A percentile compares a stretch with the other conserved stretches of the same genome.
Evolutionary conservation across 2,329 filamentous ascomycete species (phyloP).

Genomic region (Fusarium citri): DNA sequence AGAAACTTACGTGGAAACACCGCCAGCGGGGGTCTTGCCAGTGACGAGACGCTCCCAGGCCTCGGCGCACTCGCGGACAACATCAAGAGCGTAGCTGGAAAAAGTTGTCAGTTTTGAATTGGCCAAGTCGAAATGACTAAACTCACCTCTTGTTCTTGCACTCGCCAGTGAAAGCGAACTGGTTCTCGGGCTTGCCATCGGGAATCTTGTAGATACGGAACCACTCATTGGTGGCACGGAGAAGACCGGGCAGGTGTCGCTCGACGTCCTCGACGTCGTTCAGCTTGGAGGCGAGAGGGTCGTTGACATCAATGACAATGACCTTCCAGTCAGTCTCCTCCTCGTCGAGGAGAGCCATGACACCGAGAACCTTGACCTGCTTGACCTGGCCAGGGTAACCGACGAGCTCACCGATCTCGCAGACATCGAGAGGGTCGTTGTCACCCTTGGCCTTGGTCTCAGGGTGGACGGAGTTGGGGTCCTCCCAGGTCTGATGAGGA

Average conservation of each 20-base stretch:
- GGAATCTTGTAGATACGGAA: slow-evolving; percentile 99
- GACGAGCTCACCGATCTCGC: slow-evolving; percentile 98
- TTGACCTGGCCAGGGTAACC: slow-evolving; percentile 97
- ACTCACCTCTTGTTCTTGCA: slow-evolving; percentile 98
- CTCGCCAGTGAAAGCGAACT: slow-evolving; percentile 99
- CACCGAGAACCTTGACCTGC: slow-evolving; percentile 99
- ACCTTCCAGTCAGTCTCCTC: slow-evolving; percentile 99
- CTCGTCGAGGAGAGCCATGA: slow-evolving; percentile 99
- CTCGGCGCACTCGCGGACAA: slow-evolving; percentile 94
- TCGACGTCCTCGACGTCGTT: slow-evolving; percentile 99
- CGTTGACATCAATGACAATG: slow-evolving; percentile 98
- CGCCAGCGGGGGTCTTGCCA: slow-evolving; percentile 83
- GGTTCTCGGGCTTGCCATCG: slow-evolving; percentile 99
- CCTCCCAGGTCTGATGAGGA: slow-evolving; percentile 88
- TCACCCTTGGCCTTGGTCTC: slow-evolving; percentile 99
- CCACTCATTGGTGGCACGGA: slow-evolving; percentile 99
- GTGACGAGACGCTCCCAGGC: slow-evolving; percentile 97
- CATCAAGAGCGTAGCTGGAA: slow-evolving; percentile 86
- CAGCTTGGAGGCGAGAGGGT: slow-evolving; percentile 94
- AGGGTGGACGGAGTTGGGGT: slow-evolving; percentile 93
- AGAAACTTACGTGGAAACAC: slow-evolving; percentile 80
- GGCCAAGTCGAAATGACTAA: neutral
- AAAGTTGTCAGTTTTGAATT: slow-evolving; percentile 19
- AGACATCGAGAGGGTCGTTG: slow-evolving; percentile 99
- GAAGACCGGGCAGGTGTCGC: slow-evolving; percentile 94